Percentiles rank a stretch among this genome's conserved stretches.
These are phyloP conservation scores for Phytopythium litorale DNA, from an alignment of 352 stramenopile genomes.

Conservation along the genomic window DNA sequence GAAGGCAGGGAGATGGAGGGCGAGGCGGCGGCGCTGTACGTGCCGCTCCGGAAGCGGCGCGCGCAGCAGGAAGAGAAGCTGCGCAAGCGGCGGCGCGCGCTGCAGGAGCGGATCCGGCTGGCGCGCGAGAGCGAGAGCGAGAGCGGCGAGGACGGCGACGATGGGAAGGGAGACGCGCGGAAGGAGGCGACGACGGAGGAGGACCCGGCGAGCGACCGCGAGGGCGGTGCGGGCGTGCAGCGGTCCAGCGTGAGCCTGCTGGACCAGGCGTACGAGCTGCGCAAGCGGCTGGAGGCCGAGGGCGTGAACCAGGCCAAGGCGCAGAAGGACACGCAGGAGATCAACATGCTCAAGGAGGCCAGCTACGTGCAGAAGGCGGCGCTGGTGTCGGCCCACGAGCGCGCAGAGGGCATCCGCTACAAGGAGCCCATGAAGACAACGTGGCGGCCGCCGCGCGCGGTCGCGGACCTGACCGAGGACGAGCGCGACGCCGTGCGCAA, in stretches of 20 bases:
- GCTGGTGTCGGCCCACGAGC: slow-evolving; percentile 91
- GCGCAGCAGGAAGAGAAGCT: slow-evolving; percentile 65
- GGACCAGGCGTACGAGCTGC: slow-evolving; percentile 83
- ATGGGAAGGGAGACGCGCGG: slow-evolving; percentile 4
- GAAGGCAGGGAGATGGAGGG: background rate
- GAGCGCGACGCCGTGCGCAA: slow-evolving; percentile 91
- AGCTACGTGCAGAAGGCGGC: slow-evolving; percentile 96
- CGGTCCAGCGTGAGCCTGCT: slow-evolving; percentile 73
- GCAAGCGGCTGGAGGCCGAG: slow-evolving; percentile 65
- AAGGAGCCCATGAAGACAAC: slow-evolving; percentile 86
- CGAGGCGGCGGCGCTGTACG: slow-evolving; percentile 56
- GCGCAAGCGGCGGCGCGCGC: slow-evolving; percentile 36
- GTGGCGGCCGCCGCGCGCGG: slow-evolving; percentile 88
- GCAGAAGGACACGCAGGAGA: slow-evolving; percentile 84
- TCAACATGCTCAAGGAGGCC: slow-evolving; percentile 94
- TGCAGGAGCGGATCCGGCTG: slow-evolving; percentile 46
- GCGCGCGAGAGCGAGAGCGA: slow-evolving; percentile 24
- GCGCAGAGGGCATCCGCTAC: slow-evolving; percentile 92
- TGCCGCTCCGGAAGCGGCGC: slow-evolving; percentile 75
- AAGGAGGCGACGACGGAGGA: slow-evolving; percentile 9
- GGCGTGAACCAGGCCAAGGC: slow-evolving; percentile 79
- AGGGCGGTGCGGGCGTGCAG: slow-evolving; percentile 12
- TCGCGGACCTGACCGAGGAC: slow-evolving; percentile 82
- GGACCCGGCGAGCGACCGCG: slow-evolving; percentile 1
- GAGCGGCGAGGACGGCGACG: slow-evolving; percentile 12